Evolutionary conservation across 345 rosid genomes (phyloP).

Genomic region (Trapa incisa): DNA sequence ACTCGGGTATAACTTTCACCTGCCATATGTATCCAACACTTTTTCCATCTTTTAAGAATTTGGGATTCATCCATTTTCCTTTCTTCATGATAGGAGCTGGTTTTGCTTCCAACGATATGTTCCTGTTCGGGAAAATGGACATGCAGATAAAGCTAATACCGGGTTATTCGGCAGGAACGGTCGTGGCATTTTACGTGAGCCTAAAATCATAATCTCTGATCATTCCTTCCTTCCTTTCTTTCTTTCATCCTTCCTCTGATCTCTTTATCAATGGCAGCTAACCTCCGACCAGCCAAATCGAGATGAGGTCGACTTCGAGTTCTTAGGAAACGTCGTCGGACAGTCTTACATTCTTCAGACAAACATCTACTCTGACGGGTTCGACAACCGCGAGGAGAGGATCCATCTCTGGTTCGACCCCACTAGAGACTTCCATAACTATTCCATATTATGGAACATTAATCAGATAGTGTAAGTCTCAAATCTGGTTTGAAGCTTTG

Average conservation of each 20-base stretch:
- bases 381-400: slow-evolving; percentile 66
- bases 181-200: slow-evolving; percentile 65
- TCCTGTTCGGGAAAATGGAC: slow-evolving; percentile 64
- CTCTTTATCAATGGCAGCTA: slow-evolving; percentile 24
- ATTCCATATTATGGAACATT: slow-evolving; percentile 72
- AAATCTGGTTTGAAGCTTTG: neutral
- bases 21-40: too few relatives aligned
- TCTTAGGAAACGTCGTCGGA: slow-evolving; percentile 59
- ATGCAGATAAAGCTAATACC: slow-evolving; percentile 74
- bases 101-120: slow-evolving; percentile 54
- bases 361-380: slow-evolving; percentile 55
- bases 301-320: slow-evolving; percentile 77
- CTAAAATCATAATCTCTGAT: neutral
- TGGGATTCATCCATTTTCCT: neutral
- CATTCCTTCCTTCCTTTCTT: neutral
- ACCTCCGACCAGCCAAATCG: slow-evolving; percentile 61
- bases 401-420: slow-evolving; percentile 90
- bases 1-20: slow-evolving; percentile 36
- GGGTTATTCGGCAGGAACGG: slow-evolving; percentile 75
- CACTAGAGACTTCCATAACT: slow-evolving; percentile 56
- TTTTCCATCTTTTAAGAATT: neutral
- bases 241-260: neutral
- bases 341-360: slow-evolving; percentile 78
- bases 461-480: slow-evolving; percentile 66
- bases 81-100: slow-evolving; percentile 39